Base-by-base conservation (phyloP, 2,329 filamentous ascomycete genomes). In the Parascedosporium putredinis region DNA sequence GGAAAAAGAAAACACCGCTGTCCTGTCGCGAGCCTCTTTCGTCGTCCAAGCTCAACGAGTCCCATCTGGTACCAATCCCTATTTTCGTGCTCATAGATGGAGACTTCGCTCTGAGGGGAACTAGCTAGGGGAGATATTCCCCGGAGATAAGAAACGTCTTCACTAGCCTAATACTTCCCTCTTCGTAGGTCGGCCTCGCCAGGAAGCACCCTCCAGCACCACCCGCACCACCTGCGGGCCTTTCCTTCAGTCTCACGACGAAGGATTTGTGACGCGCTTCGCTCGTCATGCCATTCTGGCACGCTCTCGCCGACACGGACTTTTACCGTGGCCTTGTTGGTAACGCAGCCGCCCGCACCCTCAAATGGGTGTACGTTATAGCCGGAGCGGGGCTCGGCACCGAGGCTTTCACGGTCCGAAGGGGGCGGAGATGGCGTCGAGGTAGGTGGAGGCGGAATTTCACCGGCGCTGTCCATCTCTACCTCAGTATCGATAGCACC, bases 331-430 rank as follows among this genome's bases (percentile, higher is more conserved):
- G 86, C 74, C 67, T 91, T 95, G 53, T 84, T 86, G 72, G 95
- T 95, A 49, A 96, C 80, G 12, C 85, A 78, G 1, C 90, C 90
- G 9, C 90, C 90, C 42, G 96, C 86, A 2, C 90, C 90, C 60
- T 95, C 88, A 53, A 96, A 86, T 66, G 96, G 90, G 60, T 95
- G 89, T 38, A 86, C 76, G 51, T 82, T 76, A 60, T 95, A 96
- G 3, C 89, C 89, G 0, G 86, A 74, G 52, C 84, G 70, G 64
- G 78, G 66, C 50, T 52, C 31, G 55, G 50, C 2, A 54, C 51
- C 12, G 54, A 18, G 36, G 12, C 36, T 40, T 10, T 54, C 31
- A 53, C 38, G 20, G 56, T 47, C 6, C 38, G 53, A 52, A 16
- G 27, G 25, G 12, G 10, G 47, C 31, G 50, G 52, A 2, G 47